These are phyloP conservation scores for Multifurca ochricompacta DNA, from an alignment of 768 basidiomycete species.

Conservation along the genomic window DNA sequence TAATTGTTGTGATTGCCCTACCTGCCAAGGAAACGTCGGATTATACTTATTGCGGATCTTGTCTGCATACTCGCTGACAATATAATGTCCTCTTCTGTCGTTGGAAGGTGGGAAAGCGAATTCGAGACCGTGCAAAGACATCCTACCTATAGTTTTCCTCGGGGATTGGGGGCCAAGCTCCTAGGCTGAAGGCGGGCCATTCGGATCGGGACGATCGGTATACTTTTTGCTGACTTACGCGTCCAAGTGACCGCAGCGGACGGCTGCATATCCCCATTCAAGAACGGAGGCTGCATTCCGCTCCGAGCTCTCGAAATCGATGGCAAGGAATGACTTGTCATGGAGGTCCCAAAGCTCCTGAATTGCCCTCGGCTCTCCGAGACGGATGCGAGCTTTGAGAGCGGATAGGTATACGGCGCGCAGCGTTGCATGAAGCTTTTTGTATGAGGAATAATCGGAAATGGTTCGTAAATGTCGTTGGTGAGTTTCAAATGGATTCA, in stretches of 20 bases:
- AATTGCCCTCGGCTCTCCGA: conserved; percentile 59
- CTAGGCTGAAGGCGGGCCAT: conserved; percentile 34
- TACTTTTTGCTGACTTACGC: conserved; percentile 37
- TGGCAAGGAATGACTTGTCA: conserved; percentile 68
- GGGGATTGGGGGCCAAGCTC: conserved; percentile 72
- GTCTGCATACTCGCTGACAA: conserved; percentile 63
- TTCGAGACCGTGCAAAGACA: background rate
- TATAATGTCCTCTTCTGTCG: conserved; percentile 58
- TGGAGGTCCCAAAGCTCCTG: conserved; percentile 57
- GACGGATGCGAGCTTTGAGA: conserved; percentile 53
- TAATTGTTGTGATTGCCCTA: conserved; percentile 31
- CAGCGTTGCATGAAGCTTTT: conserved; percentile 60
- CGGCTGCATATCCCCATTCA: conserved; percentile 80
- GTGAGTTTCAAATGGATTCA: conserved; percentile 60
- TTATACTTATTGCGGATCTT: conserved; percentile 53
- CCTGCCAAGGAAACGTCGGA: conserved; percentile 68
- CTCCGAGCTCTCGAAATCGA: conserved; percentile 73
- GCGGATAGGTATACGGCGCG: conserved; percentile 62
- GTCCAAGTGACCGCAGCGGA: conserved; percentile 64
- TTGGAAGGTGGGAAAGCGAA: conserved; percentile 14
- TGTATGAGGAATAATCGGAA: conserved; percentile 59
- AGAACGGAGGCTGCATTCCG: conserved; percentile 58
- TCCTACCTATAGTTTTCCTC: conserved; percentile 66
- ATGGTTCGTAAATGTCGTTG: conserved; percentile 66
- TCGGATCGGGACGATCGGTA: background rate